Percentiles rank a stretch among this genome's conserved stretches.
Conservation (phyloP, 129 eudicot species). For the Smallanthus sonchifolius region DNA sequence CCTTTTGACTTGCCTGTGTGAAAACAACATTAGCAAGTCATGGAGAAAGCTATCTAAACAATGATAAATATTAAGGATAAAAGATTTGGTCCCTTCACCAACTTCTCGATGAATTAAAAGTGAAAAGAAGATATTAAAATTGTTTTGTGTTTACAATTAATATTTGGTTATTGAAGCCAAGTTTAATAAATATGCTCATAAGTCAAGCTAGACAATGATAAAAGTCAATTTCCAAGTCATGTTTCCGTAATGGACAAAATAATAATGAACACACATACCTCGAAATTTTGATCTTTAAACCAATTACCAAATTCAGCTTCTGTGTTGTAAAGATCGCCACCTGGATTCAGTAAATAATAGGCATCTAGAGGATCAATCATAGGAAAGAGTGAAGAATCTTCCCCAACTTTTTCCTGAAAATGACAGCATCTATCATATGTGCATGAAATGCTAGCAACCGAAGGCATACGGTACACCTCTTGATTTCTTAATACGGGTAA, state of each 20-base stretch:
- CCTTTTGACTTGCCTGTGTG: not conserved
- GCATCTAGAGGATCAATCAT: constrained; percentile 90
- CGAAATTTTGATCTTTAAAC: constrained; percentile 66
- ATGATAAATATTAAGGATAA: not conserved
- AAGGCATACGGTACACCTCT: constrained; percentile 98
- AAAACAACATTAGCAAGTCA: not conserved
- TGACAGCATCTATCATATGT: constrained; percentile 50
- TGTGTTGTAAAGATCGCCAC: constrained; percentile 81
- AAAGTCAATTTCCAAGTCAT: not conserved
- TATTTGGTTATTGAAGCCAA: not conserved
- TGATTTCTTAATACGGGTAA: constrained; percentile 69
- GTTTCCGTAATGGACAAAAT: not conserved
- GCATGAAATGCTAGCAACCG: constrained; percentile 60
- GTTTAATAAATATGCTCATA: not conserved
- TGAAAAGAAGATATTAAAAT: not conserved
- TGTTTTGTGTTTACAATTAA: not conserved
- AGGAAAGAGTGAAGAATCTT: constrained; percentile 43
- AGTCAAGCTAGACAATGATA: not conserved
- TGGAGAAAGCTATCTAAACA: not conserved
- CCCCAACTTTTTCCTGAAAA: constrained; percentile 32
- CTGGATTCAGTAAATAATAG: constrained; percentile 84
- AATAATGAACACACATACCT: constrained; percentile 38
- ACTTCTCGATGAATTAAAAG: not conserved
- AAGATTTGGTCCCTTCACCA: not conserved
- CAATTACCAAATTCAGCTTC: constrained; percentile 69